Percentiles rank a stretch among this genome's conserved stretches.
phyloP scores from a whole-genome alignment of 2,329 filamentous ascomycete species.

The Parastagonospora nodorum region DNA sequence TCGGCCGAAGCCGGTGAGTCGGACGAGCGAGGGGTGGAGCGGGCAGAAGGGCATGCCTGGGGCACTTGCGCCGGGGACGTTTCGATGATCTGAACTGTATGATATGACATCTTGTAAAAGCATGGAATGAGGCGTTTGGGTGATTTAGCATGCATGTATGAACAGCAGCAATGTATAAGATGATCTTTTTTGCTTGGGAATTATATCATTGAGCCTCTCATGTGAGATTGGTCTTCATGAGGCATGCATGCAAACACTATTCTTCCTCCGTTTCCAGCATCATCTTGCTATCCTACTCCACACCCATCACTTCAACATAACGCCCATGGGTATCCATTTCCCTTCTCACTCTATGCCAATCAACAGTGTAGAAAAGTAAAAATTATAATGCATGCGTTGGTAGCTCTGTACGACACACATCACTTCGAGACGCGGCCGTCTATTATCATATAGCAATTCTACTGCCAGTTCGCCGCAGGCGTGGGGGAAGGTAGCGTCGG shows the following conservation, averaged over 20 bases:
- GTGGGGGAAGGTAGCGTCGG: conserved; percentile 3
- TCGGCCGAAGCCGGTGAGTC: conserved; percentile 15
- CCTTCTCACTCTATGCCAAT: neutral
- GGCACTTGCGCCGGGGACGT: conserved; percentile 25
- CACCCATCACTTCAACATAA: neutral
- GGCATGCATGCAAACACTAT: too few species aligned
- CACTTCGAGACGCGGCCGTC: too few species aligned
- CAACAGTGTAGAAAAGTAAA: neutral
- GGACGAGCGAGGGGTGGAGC: conserved; percentile 25
- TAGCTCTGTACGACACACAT: too few species aligned
- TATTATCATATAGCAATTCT: conserved; percentile 4
- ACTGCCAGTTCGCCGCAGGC: conserved; percentile 24
- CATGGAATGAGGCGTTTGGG: neutral
- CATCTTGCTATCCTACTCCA: neutral
- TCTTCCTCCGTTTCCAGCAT: too few species aligned
- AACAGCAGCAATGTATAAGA: too few species aligned
- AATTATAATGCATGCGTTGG: too few species aligned
- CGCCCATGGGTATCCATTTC: conserved; percentile 1
- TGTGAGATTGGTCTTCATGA: too few species aligned
- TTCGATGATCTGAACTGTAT: neutral
- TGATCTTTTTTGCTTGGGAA: too few species aligned
- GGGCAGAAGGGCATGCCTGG: conserved; percentile 38
- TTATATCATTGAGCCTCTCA: too few species aligned
- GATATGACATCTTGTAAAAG: neutral
- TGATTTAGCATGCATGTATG: too few species aligned